phyloP scores from a whole-genome alignment of 441 rosid genomes.

The Adansonia grandidieri region DNA sequence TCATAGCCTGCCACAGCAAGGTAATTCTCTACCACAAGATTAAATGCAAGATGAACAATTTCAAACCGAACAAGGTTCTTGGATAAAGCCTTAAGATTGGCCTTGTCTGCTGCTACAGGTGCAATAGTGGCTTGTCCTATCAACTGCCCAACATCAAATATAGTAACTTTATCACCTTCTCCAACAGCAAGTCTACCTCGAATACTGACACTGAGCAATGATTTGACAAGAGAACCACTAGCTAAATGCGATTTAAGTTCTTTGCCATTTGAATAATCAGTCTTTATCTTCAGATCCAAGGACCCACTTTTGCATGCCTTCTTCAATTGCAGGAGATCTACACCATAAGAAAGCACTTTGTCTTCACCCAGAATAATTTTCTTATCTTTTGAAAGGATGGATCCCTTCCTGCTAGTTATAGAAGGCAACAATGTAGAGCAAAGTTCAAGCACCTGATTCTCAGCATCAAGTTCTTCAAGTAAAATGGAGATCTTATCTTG shows the following conservation, averaged over 20 bases:
- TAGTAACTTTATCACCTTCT: conserved; percentile 99
- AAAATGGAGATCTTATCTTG: conserved; percentile 66
- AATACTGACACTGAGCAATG: conserved; percentile 92
- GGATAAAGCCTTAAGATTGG: conserved; percentile 96
- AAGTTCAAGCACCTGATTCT: conserved; percentile 75
- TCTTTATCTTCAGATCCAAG: conserved; percentile 95
- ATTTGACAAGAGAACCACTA: conserved; percentile 94
- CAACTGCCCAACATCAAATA: conserved; percentile 96
- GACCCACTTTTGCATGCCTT: conserved; percentile 99
- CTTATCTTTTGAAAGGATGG: conserved; percentile 73
- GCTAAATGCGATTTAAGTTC: conserved; percentile 92
- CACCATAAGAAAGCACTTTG: conserved; percentile 80
- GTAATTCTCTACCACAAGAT: conserved; percentile 85
- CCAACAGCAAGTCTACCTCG: conserved; percentile 99
- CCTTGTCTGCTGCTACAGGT: conserved; percentile 97
- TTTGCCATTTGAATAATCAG: conserved; percentile 98
- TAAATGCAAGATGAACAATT: conserved; percentile 93
- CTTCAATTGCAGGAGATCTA: conserved; percentile 91
- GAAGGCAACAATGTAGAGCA: conserved; percentile 82
- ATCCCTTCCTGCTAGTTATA: conserved; percentile 80
- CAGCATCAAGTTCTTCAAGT: conserved; percentile 89
- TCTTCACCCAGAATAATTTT: conserved; percentile 77
- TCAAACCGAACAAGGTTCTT: conserved; percentile 98
- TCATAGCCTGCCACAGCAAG: conserved; percentile 99
- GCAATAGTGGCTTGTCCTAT: conserved; percentile 94